Evolutionary conservation across 2,329 filamentous ascomycete genomes (phyloP), one percentile per base, ranked within the genome.

Genomic region (Fusarium foetens): DNA sequence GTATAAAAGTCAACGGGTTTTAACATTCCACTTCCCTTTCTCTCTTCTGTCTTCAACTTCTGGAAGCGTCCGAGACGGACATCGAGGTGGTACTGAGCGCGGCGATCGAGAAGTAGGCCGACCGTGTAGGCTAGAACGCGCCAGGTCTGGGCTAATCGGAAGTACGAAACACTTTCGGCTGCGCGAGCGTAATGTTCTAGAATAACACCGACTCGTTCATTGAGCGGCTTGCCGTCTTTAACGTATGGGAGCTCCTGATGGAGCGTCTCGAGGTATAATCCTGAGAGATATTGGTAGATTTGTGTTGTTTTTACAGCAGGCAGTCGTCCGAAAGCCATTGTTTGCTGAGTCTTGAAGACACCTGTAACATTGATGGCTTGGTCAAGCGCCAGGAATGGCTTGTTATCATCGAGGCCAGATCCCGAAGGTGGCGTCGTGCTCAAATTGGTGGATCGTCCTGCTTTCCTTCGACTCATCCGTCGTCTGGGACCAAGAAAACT

Each of bases 111-210:
- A 2, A 92, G 81, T 17, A 90, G 78, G 25, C 83, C 80, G 71
- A 90, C 85, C 14, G 86, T 86, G 74, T 88, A 90, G 1, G 86
- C 85, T 25, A 92, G 76, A 17, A 91, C 84, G 35, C 89, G 86
- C 90, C 90, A 92, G 2, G 89, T 90, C 76, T 92, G 90, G 9
- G 90, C 88, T 1, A 92, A 82, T 2, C 90, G 85, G 75, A 88
- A 91, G 52, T 88, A 83, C 36, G 85, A 86, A 25, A 87, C 85
- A 6, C 80, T 81, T 71, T 91, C 88, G 4, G 90, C 88, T n/a
- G 87, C 86, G 29, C 80, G 81, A 6, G 89, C 89, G 73, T 87
- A 92, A 39, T 85, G 81, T 68, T 90, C 87, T 67, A 91, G 81
- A 13, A 90, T 89, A 4, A 73, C 66, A 2, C 78, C 77, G 5